These are phyloP conservation scores for Magnaporthiopsis incrustans DNA, from an alignment of 2,329 filamentous ascomycete species.

Conservation along the genomic window DNA sequence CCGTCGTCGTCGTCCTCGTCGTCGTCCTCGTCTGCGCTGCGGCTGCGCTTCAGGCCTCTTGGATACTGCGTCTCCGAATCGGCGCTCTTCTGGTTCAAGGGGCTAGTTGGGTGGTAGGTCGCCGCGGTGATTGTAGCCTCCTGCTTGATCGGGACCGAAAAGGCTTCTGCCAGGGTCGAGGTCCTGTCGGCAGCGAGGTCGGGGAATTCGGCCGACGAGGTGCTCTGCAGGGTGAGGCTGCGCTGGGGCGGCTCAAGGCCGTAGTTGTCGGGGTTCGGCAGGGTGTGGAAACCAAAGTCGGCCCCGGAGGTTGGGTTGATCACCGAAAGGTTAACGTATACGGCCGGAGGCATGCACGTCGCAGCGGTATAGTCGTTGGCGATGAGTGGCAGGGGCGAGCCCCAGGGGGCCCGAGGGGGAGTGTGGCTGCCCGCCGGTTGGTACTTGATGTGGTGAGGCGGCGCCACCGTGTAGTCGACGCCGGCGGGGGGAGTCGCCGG, in stretches of 20 bases:
- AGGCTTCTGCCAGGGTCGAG: conserved; percentile 20
- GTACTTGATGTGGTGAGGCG: conserved; percentile 18
- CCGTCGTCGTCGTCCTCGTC: background rate
- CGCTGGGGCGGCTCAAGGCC: conserved; percentile 17
- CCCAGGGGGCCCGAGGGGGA: conserved; percentile 21
- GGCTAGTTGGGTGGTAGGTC: background rate
- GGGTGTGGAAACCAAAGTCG: conserved; percentile 20
- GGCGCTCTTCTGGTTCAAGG: no score
- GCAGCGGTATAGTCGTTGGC: background rate
- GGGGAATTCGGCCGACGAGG: conserved; percentile 10
- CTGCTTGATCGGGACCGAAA: conserved; percentile 12
- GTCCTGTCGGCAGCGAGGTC: conserved; percentile 13
- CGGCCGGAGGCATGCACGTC: conserved; percentile 9
- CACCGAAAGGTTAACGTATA: conserved; percentile 26
- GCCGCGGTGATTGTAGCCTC: conserved; percentile 9
- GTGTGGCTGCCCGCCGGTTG: conserved; percentile 17
- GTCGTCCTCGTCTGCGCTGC: background rate
- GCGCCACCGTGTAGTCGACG: conserved; percentile 7
- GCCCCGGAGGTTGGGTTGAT: conserved; percentile 22
- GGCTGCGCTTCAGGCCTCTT: background rate
- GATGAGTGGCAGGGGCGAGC: background rate
- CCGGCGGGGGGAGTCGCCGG: conserved; percentile 30
- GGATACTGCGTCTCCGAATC: no score
- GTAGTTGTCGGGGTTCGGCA: conserved; percentile 13
- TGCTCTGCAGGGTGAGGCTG: conserved; percentile 25